Conservation (phyloP, 768 basidiomycete genomes). For the Lactifluus subvellereus region DNA sequence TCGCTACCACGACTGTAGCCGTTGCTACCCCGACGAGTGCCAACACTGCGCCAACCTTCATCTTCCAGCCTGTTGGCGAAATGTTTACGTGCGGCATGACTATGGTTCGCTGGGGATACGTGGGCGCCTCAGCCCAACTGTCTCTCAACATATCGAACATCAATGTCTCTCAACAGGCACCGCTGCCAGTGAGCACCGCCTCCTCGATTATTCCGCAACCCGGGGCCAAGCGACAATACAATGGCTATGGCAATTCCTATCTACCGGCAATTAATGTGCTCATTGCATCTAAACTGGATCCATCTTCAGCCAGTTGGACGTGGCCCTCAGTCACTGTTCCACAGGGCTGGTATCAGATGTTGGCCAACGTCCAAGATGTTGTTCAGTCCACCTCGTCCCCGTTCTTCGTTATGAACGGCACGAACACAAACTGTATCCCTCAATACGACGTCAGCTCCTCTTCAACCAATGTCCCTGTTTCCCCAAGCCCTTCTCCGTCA, state of each 20-base stretch:
- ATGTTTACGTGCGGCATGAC: slow-evolving; percentile 35
- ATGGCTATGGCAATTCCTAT: slow-evolving; percentile 13
- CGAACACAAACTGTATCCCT: slow-evolving; percentile 33
- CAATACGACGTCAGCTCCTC: slow-evolving; percentile 21
- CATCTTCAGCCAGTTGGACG: slow-evolving; percentile 29
- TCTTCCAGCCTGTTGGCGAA: slow-evolving; percentile 20
- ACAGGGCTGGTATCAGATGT: slow-evolving; percentile 43
- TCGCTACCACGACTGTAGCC: not conserved
- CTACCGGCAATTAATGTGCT: slow-evolving; percentile 23
- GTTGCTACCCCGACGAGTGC: not conserved
- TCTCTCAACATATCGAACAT: slow-evolving; percentile 39
- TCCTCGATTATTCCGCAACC: not conserved
- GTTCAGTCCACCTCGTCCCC: slow-evolving; percentile 26
- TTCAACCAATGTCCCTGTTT: slow-evolving; percentile 24
- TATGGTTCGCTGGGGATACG: slow-evolving; percentile 29
- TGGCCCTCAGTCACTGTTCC: slow-evolving; percentile 46
- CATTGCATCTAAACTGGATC: slow-evolving; percentile 32
- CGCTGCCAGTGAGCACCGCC: slow-evolving; percentile 18
- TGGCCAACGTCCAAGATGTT: slow-evolving; percentile 23
- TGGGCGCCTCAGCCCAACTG: slow-evolving; percentile 26
- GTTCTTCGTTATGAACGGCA: slow-evolving; percentile 37
- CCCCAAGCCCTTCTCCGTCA: slow-evolving; percentile 14
- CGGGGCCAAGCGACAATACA: slow-evolving; percentile 2
- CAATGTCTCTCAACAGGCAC: slow-evolving; percentile 29
- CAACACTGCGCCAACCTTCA: not conserved